Evolutionary conservation across 352 stramenopile species (phyloP), one percentile per base, ranked within the genome.

Genomic region (Phytopythium delawarense): DNA sequence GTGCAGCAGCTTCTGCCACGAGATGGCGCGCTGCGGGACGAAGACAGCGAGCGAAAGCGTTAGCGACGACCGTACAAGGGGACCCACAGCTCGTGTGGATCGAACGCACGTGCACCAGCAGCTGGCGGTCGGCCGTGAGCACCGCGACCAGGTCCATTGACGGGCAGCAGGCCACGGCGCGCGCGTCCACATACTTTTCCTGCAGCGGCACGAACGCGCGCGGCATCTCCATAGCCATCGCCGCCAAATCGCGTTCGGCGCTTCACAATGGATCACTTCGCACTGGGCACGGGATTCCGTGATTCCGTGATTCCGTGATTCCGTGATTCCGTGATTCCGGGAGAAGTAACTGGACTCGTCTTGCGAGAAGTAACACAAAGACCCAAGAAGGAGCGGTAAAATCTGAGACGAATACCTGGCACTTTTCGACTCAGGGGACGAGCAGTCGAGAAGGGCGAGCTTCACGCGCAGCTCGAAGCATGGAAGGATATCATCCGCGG

Each of bases 81-180:
- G 28, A 7, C 5, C 35, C 40, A 20, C 15, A 44, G 37, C 37
- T 32, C 30, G 37, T 5, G 16, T 28, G 15, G 16, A 53, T 35
- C 9, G 7, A 28, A 82, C 82, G 59, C 61, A 94, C 85, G 57
- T 92, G 79, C 20, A 94, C 80, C 49, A 90, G 59, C 6, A 92
- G 72, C 37, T 93, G 75, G 37, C 78, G 69, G 55, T 93, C 86
- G 13, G 71, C 67, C 9, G 81, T 92, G 40, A 93, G 62, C 16
- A 92, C 63, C 3, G 84, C 85, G 32, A 94, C 54, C 28, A 92
- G 72, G 62, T 93, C 86, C 86, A 94, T 94, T 11, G 78, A 85
- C 13, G 85, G 80, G 30, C 85, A 92, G 54, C 81, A 92, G 15
- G 58, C 64, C 2, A 94, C 61, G 0, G 63, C 64, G 18, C 71